Evolutionary conservation across 1,284 basidiomycete genomes (phyloP), one percentile per base, ranked within the genome.

Genomic region (Fomitopsis pinicola): DNA sequence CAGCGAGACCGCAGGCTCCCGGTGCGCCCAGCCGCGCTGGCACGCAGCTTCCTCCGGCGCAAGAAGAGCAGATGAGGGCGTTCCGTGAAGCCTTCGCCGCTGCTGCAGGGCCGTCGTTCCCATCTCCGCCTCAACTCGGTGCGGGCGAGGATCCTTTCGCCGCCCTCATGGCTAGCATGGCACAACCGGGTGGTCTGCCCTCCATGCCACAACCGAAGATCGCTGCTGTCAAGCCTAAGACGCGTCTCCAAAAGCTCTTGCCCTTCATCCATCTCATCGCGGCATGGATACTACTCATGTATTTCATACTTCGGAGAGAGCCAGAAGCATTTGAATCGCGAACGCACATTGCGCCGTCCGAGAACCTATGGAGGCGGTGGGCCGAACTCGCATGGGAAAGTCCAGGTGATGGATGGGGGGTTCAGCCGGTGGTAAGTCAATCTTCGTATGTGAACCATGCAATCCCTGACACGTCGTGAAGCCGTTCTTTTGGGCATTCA

Each of bases 401-500:
- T 33, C 66, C 71, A 17, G 69, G 66, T 40, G 71, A 73, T 59
- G 63, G 63, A 9, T 82, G 79, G 76, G 78, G 77, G n/a, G 79
- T 87, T 12, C 81, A 84, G 64, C 67, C 78, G 61, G 78, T 86
- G 68, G 87, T 89, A 67, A 69, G 84, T 75, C 42, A 2, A 42
- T 15, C 26, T 19, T 50, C n/a, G 38, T 9, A 30, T 52, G 45
- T 53, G 26, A 2, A 14, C 7, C 30, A 33, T 33, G 55, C 54
- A 60, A 10, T 44, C 59, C 63, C 45, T 62, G 55, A 67, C 36
- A 14, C 55, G 9, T 3, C 26, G 36, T 58, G 10, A 64, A 92
- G 89, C 85, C 88, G 0, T 91, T 92, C 77, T 89, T 92, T 72
- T 90, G 87, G 85, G 86, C 83, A 17, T 91, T 92, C 65, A 82